Evolutionary conservation across 176 grass and related monocot species (phyloP).

Genomic region (Aegilops longissima): DNA sequence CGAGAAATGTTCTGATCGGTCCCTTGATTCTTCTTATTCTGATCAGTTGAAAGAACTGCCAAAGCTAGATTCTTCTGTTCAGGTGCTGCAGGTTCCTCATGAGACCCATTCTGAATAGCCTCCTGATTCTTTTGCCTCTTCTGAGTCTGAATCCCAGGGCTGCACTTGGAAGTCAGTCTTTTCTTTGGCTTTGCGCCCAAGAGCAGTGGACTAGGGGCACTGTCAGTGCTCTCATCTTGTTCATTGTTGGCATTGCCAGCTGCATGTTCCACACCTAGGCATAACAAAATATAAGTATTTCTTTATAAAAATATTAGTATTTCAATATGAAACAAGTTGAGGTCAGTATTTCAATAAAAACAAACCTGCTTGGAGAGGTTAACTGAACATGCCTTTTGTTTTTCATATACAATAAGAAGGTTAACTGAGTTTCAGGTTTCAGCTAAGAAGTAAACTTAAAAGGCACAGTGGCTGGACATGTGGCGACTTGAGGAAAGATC

Average conservation of each 20-base stretch:
- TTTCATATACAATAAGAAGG: too few relatives aligned
- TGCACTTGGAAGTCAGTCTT: not conserved
- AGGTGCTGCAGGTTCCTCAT: not conserved
- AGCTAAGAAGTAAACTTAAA: not conserved
- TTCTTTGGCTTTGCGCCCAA: constrained; percentile 7
- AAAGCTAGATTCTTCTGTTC: not conserved
- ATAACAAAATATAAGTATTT: not conserved
- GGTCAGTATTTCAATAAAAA: not conserved
- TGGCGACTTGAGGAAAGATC: too few relatives aligned
- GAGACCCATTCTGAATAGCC: not conserved
- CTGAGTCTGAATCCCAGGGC: not conserved
- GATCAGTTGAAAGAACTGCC: not conserved
- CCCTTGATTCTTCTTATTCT: not conserved
- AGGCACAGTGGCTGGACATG: too few relatives aligned
- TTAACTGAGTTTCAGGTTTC: too few relatives aligned
- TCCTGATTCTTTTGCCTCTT: not conserved
- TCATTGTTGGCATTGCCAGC: not conserved
- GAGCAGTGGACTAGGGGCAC: too few relatives aligned
- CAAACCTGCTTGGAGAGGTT: not conserved
- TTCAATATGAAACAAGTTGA: not conserved
- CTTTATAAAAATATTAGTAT: not conserved
- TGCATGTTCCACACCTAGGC: constrained; percentile 16
- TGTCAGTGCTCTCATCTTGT: not conserved
- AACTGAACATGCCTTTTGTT: not conserved
- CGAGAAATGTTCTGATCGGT: not conserved